Evolutionary conservation across 345 rosid species (phyloP), one percentile per base, ranked within the genome.

Genomic region (Melaleuca quinquenervia): DNA sequence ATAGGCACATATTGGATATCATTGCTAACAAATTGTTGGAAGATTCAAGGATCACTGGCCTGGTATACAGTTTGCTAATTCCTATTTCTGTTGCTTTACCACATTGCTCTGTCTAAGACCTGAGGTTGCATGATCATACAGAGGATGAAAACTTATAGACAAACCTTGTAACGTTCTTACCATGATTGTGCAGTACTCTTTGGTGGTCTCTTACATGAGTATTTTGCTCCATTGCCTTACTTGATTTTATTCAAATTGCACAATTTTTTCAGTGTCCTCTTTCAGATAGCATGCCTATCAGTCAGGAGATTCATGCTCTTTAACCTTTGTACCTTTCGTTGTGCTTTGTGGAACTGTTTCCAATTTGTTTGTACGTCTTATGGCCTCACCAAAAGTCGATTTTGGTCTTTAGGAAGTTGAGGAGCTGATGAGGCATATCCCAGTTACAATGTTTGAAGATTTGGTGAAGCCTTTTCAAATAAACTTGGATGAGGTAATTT

Each of bases 1-100:
- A 97, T 89, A 92, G 91, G 86, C 94, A 91, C 85, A 90, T 97
- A 86, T 90, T 97, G 85, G 98, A 97, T 88, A 85, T 93, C 78
- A 91, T 97, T 88, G 91, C 95, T 3, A 88, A 89, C 83, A 96
- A 93, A 53, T 92, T 97, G 82, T 88, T 95, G 89, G 96, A 94
- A 85, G 89, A 91, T 76, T 96, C 97, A 8, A 96, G 97, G 91
- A 94, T 97, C 88, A 96, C 98, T 86, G 99, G 99, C 92, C 88
- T 94, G 99, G 99, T 97, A 95, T 75, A 55, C 54, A 50, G 20
- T 27, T 85, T 29, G 26, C 29, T 36, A 45, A 48, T 74, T 62
- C 51, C 82, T 15, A 12, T 74, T 55, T 27, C 22, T 83, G 48
- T 51, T 13, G 24, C 51, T n/a, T 82, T 36, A 51, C 26, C 52